Percentiles rank a stretch among this genome's conserved stretches.
Evolutionary conservation across 2,329 filamentous ascomycete species (phyloP).

Genomic region (Knoxdaviesia proteae): DNA sequence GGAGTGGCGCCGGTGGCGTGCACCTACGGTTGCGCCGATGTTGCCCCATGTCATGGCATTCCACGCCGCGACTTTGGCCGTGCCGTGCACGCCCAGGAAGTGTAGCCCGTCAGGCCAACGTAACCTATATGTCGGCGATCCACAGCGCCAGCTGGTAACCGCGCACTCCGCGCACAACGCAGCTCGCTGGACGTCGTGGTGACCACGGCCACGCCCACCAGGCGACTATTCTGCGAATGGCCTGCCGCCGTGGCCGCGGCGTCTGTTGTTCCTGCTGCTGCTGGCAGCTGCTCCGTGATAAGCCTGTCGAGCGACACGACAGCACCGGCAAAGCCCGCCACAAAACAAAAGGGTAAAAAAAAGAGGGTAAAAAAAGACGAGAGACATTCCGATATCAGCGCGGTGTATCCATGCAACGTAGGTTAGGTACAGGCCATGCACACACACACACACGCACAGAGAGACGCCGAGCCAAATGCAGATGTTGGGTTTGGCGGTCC

Average conservation of each 20-base stretch:
- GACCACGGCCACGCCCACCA: constrained; percentile 42
- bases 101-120: constrained; percentile 36
- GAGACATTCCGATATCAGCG: not conserved
- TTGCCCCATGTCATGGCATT: constrained; percentile 58
- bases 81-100: constrained; percentile 30
- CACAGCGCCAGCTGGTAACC: constrained; percentile 45
- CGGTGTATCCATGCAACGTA: too few relatives aligned
- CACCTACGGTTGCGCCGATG: constrained; percentile 39
- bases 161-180: constrained; percentile 16
- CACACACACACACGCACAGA: too few relatives aligned
- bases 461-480: not conserved
- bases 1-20: not conserved
- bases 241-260: constrained; percentile 43
- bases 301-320: constrained; percentile 39
- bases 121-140: constrained; percentile 44
- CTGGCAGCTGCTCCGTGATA: constrained; percentile 37
- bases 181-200: constrained; percentile 23
- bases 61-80: constrained; percentile 35
- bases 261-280: constrained; percentile 11
- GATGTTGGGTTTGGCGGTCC: not conserved
- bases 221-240: constrained; percentile 25
- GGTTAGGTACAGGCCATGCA: too few relatives aligned
- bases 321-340: constrained; percentile 36
- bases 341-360: constrained; percentile 25
- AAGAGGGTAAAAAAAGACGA: not conserved